These are phyloP conservation scores for Bipolaris zeicola DNA, from an alignment of 2,329 filamentous ascomycete genomes.

Conservation along the genomic window DNA sequence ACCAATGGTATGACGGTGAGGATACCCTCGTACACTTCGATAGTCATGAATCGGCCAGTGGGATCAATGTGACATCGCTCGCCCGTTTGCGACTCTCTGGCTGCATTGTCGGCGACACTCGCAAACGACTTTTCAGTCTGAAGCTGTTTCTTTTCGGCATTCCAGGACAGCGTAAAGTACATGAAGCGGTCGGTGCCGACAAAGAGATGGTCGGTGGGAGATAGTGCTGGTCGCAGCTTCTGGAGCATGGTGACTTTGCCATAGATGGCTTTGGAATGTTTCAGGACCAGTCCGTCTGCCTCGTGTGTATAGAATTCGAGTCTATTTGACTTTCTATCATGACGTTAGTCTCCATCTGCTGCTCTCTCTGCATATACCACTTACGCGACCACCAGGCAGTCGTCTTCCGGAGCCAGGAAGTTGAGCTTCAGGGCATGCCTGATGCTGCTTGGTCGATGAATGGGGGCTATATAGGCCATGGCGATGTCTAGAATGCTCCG, in stretches of 20 bases:
- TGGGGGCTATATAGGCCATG: conserved; percentile 95
- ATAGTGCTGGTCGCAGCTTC: conserved; percentile 75
- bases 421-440: conserved; percentile 83
- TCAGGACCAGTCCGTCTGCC: conserved; percentile 64
- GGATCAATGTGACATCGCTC: conserved; percentile 86
- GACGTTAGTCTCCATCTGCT: conserved; percentile 15
- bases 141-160: conserved; percentile 61
- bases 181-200: conserved; percentile 87
- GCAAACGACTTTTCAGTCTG: conserved; percentile 64
- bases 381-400: conserved; percentile 88
- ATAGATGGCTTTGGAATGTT: conserved; percentile 75
- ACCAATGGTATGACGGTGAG: conserved; percentile 68
- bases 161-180: conserved; percentile 91
- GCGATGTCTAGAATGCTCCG: conserved; percentile 12
- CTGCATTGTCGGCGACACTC: conserved; percentile 65
- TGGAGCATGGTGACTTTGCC: conserved; percentile 87
- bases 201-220: conserved; percentile 82
- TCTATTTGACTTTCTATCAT: conserved; percentile 73
- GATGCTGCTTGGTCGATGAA: conserved; percentile 89
- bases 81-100: conserved; percentile 77
- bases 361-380: conserved; percentile 39
- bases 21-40: conserved; percentile 72
- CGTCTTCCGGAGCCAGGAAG: conserved; percentile 74
- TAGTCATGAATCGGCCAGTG: conserved; percentile 68
- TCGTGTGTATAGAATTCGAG: conserved; percentile 80